A percentile compares a stretch with the other conserved stretches of the same genome.
Evolutionary conservation across 805 yeast genomes (phyloP).

Genomic region (Hemisphaericaspora nanyangensis): DNA sequence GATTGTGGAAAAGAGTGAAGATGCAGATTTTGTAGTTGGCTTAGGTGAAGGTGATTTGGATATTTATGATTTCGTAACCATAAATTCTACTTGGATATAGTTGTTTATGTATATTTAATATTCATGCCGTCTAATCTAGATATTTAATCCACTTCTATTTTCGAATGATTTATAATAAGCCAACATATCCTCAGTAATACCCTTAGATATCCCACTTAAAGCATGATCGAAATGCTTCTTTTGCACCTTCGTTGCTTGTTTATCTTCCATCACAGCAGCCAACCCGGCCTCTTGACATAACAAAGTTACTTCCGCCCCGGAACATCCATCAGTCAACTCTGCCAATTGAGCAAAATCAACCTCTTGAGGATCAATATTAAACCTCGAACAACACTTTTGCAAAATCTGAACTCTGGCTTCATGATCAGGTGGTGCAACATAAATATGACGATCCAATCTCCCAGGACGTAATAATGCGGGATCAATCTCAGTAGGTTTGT

Average conservation of each 20-base stretch:
- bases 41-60: conserved; percentile 10
- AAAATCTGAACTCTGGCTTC: conserved; percentile 79
- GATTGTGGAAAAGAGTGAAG: conserved; percentile 1
- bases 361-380: conserved; percentile 45
- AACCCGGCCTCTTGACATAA: conserved; percentile 95
- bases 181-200: conserved; percentile 84
- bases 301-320: conserved; percentile 94
- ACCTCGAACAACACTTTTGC: conserved; percentile 61
- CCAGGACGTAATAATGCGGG: conserved; percentile 95
- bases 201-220: conserved; percentile 60
- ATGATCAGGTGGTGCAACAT: conserved; percentile 86
- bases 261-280: conserved; percentile 83
- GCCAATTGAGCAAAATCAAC: conserved; percentile 56
- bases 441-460: conserved; percentile 86
- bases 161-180: conserved; percentile 64
- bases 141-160: conserved; percentile 29
- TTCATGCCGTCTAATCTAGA: too few species aligned
- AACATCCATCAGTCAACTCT: conserved; percentile 75
- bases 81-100: conserved; percentile 9
- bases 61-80: conserved; percentile 9
- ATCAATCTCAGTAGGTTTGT: conserved; percentile 90
- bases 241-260: conserved; percentile 49
- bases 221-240: conserved; percentile 72
- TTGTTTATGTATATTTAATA: not conserved
- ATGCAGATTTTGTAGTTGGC: conserved; percentile 10